A percentile compares a stretch with the other conserved stretches of the same genome.
These are phyloP conservation scores for Penicillium longicatenatum DNA, from an alignment of 495 filamentous ascomycete species.

Conservation along the genomic window DNA sequence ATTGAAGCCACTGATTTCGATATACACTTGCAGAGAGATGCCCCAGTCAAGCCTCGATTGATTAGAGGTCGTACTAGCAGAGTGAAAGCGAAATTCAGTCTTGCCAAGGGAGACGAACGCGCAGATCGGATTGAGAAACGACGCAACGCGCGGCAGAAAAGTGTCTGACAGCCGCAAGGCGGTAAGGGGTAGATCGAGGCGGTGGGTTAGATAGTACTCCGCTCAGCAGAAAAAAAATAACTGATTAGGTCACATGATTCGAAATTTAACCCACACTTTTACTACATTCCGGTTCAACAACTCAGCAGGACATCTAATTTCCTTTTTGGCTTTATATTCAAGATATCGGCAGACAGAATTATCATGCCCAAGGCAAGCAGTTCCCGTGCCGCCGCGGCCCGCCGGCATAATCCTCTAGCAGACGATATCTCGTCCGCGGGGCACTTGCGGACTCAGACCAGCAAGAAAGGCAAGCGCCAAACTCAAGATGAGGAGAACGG, in stretches of 20 bases:
- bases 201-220: slow-evolving; percentile 25
- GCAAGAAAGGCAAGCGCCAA: slow-evolving; percentile 58
- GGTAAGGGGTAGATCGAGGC: slow-evolving; percentile 23
- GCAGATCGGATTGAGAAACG: background rate
- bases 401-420: slow-evolving; percentile 71
- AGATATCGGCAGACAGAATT: slow-evolving; percentile 5
- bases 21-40: background rate
- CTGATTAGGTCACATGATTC: slow-evolving; percentile 38
- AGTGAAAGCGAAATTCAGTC: background rate
- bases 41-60: background rate
- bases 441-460: slow-evolving; percentile 57
- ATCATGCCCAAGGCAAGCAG: slow-evolving; percentile 49
- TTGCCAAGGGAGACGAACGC: background rate
- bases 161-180: slow-evolving; percentile 13
- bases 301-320: slow-evolving; percentile 10
- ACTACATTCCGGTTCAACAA: slow-evolving; percentile 12
- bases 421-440: slow-evolving; percentile 69
- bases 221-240: slow-evolving; percentile 35
- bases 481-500: slow-evolving; percentile 56
- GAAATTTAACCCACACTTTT: slow-evolving; percentile 45
- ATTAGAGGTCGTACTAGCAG: background rate
- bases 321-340: background rate
- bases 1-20: background rate
- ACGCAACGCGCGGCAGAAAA: slow-evolving; percentile 21
- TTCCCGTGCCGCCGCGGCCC: slow-evolving; percentile 42